Evolutionary conservation across 1,284 basidiomycete genomes (phyloP).

Genomic region (Inonotus obliquus): DNA sequence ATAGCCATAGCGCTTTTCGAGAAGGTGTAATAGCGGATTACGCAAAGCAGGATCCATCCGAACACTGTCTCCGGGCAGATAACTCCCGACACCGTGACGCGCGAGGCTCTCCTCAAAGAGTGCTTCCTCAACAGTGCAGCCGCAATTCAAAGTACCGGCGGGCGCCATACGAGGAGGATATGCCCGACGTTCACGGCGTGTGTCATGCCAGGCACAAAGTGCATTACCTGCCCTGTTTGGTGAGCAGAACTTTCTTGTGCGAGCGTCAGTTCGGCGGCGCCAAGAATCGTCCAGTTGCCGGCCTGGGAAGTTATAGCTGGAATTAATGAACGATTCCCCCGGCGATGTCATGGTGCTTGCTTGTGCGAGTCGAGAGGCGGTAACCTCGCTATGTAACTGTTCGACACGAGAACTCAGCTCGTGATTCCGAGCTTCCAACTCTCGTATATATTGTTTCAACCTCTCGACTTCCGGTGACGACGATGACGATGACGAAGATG

Average conservation of each 20-base stretch:
- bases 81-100: constrained; percentile 72
- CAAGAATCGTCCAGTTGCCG: constrained; percentile 37
- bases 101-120: constrained; percentile 79
- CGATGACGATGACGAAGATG: background rate
- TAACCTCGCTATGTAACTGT: constrained; percentile 13
- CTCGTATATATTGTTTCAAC: background rate
- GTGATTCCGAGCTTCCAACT: constrained; percentile 12
- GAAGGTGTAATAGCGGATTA: constrained; percentile 67
- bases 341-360: constrained; percentile 5
- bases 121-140: constrained; percentile 75
- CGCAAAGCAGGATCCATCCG: constrained; percentile 82
- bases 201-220: constrained; percentile 83
- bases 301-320: background rate
- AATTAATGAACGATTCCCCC: background rate
- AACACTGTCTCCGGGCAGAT: constrained; percentile 75
- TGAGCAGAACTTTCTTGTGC: constrained; percentile 68
- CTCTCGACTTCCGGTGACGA: constrained; percentile 8
- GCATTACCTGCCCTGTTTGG: constrained; percentile 81
- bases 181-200: constrained; percentile 69
- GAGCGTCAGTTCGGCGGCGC: constrained; percentile 65
- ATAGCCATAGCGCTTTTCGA: constrained; percentile 71
- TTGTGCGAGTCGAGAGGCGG: constrained; percentile 10
- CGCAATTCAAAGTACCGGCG: constrained; percentile 71
- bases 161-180: constrained; percentile 80
- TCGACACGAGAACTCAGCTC: constrained; percentile 9